Base-by-base conservation (phyloP, 2,329 filamentous ascomycete genomes). In the Simplicillium sp. region DNA sequence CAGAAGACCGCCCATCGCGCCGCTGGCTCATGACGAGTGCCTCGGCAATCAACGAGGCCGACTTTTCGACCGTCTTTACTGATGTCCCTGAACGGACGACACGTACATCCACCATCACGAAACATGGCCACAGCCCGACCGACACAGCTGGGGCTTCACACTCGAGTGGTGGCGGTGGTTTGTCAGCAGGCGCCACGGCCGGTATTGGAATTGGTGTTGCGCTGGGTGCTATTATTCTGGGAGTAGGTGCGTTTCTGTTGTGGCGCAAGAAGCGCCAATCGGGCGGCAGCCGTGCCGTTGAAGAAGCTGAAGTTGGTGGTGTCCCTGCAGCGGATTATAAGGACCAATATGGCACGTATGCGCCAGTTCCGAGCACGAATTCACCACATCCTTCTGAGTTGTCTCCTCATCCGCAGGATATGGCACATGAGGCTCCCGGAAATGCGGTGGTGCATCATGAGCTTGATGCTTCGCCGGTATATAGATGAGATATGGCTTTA, bases 1-100 rank as follows among this genome's bases (percentile, higher is more conserved):
- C 46, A 1, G 39, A 47, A 1, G 47, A 48, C 2, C 55, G 60
- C 38, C 47, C 47, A 1, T 56, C 57, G 1, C 59, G 61, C 31
- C 57, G 55, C 9, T 63, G 59, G 59, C 44, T 61, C 34, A 51
- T 61, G 49, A 55, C 52, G 3, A 60, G 57, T 13, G 51, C 49
- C 1, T 48, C 46, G 1, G 29, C 50, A 1, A 53, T 63, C 0
- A 41, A 62, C 25, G 55, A 62, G 12, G 51, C 51, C 1, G 56
- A 53, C 3, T 62, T 54, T 34, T 61, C 56, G 1, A 63, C 59
- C 0, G 47, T 51, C 8, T 60, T 57, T 15, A 52, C 49, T 7
- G 51, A 52, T 20, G 57, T 57, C 43, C 36, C 13, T 29, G 40
- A 16, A 15, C 34, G 18, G 32, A 42, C 44, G 15, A 46, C 45